A percentile compares a stretch with the other conserved stretches of the same genome.
These are phyloP conservation scores for Phytophthora niederhauseri DNA, from an alignment of 352 stramenopile genomes.

Conservation along the genomic window DNA sequence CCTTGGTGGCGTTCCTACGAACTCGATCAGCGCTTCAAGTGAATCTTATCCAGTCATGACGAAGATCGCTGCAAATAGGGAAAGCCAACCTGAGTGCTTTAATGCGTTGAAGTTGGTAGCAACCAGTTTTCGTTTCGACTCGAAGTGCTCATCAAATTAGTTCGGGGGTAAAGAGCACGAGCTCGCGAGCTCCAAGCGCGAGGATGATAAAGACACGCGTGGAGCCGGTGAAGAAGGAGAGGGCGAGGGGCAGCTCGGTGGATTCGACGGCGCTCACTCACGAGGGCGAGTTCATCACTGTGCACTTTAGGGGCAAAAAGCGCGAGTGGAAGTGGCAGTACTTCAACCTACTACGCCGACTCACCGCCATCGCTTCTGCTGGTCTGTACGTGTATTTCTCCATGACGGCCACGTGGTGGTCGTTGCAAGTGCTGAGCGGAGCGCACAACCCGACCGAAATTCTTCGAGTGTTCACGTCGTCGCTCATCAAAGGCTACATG, in stretches of 20 bases:
- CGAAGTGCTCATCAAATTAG: neutral
- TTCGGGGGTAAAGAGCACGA: too few relatives aligned
- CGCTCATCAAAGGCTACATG: conserved; percentile 35
- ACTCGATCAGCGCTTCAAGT: neutral
- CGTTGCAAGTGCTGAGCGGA: conserved; percentile 27
- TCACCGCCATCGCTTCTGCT: conserved; percentile 21
- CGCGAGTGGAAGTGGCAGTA: conserved; percentile 16
- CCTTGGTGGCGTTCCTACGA: neutral
- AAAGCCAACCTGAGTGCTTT: too few relatives aligned
- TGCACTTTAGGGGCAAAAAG: conserved; percentile 15
- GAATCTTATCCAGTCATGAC: neutral
- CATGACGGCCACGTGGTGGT: conserved; percentile 25
- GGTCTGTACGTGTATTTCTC: conserved; percentile 37
- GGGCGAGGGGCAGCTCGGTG: conserved; percentile 6
- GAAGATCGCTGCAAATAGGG: neutral
- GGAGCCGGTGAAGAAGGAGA: conserved; percentile 3
- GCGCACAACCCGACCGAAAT: conserved; percentile 19
- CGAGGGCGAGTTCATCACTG: conserved; percentile 14
- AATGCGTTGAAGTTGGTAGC: neutral
- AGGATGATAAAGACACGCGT: conserved; percentile 12
- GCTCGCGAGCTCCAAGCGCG: neutral
- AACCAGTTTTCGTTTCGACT: conserved; percentile 14
- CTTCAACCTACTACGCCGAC: conserved; percentile 30
- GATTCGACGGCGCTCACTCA: conserved; percentile 11
- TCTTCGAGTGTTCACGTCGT: conserved; percentile 15